Conservation (phyloP, 495 filamentous ascomycete species). For the Talaromyces wortmannii region DNA sequence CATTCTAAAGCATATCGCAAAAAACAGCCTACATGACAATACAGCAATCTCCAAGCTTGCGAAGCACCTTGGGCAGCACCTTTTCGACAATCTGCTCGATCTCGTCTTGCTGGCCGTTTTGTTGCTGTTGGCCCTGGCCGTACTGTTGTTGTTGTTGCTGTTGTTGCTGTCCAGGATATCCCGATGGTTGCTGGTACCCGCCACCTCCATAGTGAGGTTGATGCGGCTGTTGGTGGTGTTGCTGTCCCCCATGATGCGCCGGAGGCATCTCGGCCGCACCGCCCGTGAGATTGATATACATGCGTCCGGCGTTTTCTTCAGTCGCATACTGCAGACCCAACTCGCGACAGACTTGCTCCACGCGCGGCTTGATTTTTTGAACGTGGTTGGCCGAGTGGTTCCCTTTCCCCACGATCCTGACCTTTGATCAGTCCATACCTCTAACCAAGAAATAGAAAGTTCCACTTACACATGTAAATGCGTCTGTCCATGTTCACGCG, state of each 20-base stretch:
- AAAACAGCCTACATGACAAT: conserved; percentile 59
- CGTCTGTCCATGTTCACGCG: conserved; percentile 59
- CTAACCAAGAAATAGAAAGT: conserved; percentile 16
- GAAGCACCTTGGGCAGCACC: conserved; percentile 49
- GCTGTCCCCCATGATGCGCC: conserved; percentile 23
- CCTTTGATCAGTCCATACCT: too few species aligned
- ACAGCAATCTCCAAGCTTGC: conserved; percentile 67
- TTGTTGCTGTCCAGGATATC: conserved; percentile 32
- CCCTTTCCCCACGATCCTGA: conserved; percentile 80
- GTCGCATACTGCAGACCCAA: conserved; percentile 73
- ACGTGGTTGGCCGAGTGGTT: conserved; percentile 76
- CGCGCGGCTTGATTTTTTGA: conserved; percentile 85
- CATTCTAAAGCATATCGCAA: neutral
- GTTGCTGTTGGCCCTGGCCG: conserved; percentile 9
- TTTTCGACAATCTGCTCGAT: conserved; percentile 58
- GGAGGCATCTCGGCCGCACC: conserved; percentile 50
- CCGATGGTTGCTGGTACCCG: conserved; percentile 21
- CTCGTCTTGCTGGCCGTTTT: conserved; percentile 41
- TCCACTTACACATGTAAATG: conserved; percentile 64
- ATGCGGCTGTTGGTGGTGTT: conserved; percentile 8
- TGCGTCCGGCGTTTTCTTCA: conserved; percentile 81
- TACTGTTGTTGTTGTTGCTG: conserved; percentile 24
- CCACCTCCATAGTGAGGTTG: conserved; percentile 19
- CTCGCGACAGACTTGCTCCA: conserved; percentile 78
- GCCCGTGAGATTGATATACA: conserved; percentile 65